Conservation (phyloP, 2,329 filamentous ascomycete species). For the Immersiporthe knoxdaviesiana region DNA sequence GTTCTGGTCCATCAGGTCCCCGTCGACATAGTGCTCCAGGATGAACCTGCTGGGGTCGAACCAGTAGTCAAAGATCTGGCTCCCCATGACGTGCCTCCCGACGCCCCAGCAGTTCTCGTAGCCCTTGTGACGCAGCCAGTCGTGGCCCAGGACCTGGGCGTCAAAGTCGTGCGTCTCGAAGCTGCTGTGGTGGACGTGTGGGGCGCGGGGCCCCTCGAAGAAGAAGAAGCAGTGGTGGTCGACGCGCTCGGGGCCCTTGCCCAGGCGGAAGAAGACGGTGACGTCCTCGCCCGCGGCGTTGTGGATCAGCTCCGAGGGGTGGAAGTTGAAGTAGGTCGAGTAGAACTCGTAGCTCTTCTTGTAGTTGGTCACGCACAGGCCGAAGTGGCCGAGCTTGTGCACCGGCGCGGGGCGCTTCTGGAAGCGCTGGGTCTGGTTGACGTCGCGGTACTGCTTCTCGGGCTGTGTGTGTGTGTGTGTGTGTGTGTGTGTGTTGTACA, state of each 20-base stretch:
- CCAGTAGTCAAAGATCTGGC: constrained; percentile 76
- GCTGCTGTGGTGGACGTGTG: constrained; percentile 67
- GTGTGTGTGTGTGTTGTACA: neutral
- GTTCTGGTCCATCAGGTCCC: constrained; percentile 63
- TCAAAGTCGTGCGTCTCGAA: constrained; percentile 76
- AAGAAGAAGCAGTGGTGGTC: constrained; percentile 59
- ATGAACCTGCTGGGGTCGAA: constrained; percentile 66
- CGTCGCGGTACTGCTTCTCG: constrained; percentile 41
- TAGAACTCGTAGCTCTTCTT: constrained; percentile 55
- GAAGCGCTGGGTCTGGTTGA: constrained; percentile 54
- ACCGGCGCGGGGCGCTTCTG: constrained; percentile 49
- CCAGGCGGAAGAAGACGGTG: constrained; percentile 50
- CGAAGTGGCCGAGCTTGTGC: constrained; percentile 60
- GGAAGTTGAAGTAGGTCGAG: constrained; percentile 53
- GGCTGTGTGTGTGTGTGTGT: neutral
- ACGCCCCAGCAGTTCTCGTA: constrained; percentile 73
- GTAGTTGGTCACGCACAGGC: constrained; percentile 56
- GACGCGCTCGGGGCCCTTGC: constrained; percentile 48
- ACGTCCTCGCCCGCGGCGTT: constrained; percentile 43
- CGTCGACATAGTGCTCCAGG: constrained; percentile 72
- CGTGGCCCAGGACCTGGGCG: constrained; percentile 69
- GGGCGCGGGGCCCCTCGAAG: constrained; percentile 46
- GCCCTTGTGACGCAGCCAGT: constrained; percentile 66
- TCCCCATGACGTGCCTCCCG: constrained; percentile 70
- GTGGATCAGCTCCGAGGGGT: constrained; percentile 44